Percentiles rank a stretch among this genome's conserved stretches.
phyloP scores from a whole-genome alignment of 768 basidiomycete species.

The Termitomyces sp. region DNA sequence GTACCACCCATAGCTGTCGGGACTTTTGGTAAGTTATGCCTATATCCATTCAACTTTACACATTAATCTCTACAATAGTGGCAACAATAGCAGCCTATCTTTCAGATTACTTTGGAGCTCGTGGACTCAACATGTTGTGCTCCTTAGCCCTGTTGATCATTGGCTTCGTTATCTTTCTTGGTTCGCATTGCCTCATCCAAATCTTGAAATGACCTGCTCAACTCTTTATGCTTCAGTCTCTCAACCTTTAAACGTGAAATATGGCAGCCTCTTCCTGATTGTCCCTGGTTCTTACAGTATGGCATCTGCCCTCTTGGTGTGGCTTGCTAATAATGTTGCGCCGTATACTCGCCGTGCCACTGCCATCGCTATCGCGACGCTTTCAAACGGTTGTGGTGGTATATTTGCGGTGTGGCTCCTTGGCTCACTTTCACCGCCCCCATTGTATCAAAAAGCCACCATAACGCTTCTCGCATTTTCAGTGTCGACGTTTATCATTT shows the following conservation, averaged over 20 bases:
- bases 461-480: constrained; percentile 35
- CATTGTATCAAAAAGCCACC: constrained; percentile 44
- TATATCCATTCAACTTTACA: neutral
- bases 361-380: constrained; percentile 38
- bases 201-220: too few species aligned
- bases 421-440: constrained; percentile 43
- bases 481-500: constrained; percentile 30
- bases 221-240: constrained; percentile 16
- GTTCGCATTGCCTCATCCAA: too few species aligned
- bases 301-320: constrained; percentile 38
- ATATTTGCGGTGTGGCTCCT: constrained; percentile 59
- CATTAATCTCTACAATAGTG: constrained; percentile 9
- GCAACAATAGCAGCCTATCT: constrained; percentile 19
- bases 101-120: constrained; percentile 23
- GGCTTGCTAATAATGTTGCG: constrained; percentile 49
- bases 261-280: constrained; percentile 44
- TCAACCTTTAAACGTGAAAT: constrained; percentile 27
- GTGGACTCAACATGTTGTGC: constrained; percentile 25
- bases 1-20: constrained; percentile 39
- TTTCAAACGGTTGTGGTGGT: constrained; percentile 39
- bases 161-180: constrained; percentile 37
- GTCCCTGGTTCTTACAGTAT: constrained; percentile 37
- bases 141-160: constrained; percentile 28
- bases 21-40: constrained; percentile 19
- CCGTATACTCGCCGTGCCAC: constrained; percentile 48